These are phyloP conservation scores for Alternaria panax DNA, from an alignment of 2,329 filamentous ascomycete species.

Conservation along the genomic window DNA sequence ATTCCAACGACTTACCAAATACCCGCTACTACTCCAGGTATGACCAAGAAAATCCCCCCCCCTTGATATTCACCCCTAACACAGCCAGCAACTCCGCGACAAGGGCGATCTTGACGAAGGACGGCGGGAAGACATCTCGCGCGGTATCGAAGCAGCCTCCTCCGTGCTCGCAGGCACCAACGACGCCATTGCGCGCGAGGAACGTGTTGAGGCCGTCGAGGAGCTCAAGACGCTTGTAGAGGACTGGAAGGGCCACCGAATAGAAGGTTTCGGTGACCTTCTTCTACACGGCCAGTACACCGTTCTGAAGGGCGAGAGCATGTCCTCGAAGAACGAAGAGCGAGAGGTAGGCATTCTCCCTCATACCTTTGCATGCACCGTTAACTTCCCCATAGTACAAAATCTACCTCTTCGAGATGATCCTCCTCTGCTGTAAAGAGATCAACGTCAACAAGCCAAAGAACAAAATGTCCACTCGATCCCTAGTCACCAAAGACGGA, in stretches of 20 bases:
- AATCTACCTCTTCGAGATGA: conserved; percentile 95
- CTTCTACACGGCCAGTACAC: conserved; percentile 89
- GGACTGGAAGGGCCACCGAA: conserved; percentile 93
- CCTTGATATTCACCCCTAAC: conserved; percentile 12
- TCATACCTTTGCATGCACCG: conserved; percentile 6
- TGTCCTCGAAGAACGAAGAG: conserved; percentile 81
- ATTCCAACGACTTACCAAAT: conserved; percentile 94
- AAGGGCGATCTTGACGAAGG: conserved; percentile 77
- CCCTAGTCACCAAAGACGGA: conserved; percentile 71
- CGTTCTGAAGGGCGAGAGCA: conserved; percentile 80
- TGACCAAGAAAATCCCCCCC: conserved; percentile 21
- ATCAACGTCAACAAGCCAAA: conserved; percentile 83
- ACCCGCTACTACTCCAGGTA: conserved; percentile 87
- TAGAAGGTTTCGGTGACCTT: conserved; percentile 90
- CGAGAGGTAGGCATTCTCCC: conserved; percentile 72
- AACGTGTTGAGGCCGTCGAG: conserved; percentile 81
- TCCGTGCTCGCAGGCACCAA: conserved; percentile 85
- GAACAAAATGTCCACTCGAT: conserved; percentile 73
- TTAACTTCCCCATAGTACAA: conserved; percentile 72
- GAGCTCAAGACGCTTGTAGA: conserved; percentile 86
- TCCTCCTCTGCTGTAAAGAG: conserved; percentile 96
- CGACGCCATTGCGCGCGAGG: conserved; percentile 86
- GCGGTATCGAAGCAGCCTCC: conserved; percentile 82
- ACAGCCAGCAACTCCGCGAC: conserved; percentile 77
- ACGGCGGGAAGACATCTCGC: conserved; percentile 73